Conservation (phyloP, 1,284 basidiomycete genomes). For the Thelephora terrestris region DNA sequence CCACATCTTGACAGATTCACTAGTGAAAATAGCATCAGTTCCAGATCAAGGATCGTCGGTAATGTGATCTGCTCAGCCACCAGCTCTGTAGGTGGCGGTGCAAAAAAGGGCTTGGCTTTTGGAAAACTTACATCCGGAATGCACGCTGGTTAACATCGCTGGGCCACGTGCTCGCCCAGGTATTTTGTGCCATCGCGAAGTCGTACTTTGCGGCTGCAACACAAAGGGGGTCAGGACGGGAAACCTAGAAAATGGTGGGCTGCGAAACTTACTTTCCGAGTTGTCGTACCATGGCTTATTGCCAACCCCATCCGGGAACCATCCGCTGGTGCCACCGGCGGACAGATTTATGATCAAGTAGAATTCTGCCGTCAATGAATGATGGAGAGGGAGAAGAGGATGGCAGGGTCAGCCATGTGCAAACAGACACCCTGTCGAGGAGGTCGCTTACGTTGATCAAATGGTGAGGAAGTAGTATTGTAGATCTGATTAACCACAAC, state of each 20-base stretch:
- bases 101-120: constrained; percentile 4
- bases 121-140: constrained; percentile 56
- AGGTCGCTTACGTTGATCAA: constrained; percentile 51
- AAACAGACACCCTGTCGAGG: neutral
- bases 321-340: constrained; percentile 79
- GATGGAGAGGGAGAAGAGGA: too few species aligned
- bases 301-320: constrained; percentile 71
- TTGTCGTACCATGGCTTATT: constrained; percentile 76
- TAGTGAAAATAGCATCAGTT: constrained; percentile 10
- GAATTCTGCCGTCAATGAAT: constrained; percentile 41
- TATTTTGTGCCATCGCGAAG: constrained; percentile 51
- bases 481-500: constrained; percentile 41
- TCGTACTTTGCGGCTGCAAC: constrained; percentile 52
- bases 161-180: constrained; percentile 70
- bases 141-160: constrained; percentile 47
- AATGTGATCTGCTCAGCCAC: neutral
- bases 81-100: too few species aligned
- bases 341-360: constrained; percentile 76
- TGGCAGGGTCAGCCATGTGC: neutral
- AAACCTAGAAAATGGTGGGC: constrained; percentile 1
- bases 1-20: constrained; percentile 64
- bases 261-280: constrained; percentile 39
- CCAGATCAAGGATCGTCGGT: constrained; percentile 4
- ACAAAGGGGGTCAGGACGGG: constrained; percentile 3
- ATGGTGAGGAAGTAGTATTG: constrained; percentile 54